Evolutionary conservation across 2,329 filamentous ascomycete species (phyloP).

Genomic region (Monilinia vaccinii-corymbosi): DNA sequence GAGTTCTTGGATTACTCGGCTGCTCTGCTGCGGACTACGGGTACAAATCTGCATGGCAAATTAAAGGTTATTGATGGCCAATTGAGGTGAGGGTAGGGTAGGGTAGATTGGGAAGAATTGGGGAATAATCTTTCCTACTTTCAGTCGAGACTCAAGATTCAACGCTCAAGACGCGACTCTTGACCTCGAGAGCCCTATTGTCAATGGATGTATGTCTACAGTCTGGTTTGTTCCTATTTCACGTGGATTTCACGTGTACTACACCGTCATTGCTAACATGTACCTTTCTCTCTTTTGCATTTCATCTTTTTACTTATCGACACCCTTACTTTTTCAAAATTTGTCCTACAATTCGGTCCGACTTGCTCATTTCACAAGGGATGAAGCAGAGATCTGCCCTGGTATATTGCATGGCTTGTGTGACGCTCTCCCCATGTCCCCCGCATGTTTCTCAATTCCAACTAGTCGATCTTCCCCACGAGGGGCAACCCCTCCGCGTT

Average conservation of each 20-base stretch:
- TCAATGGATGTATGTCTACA: background rate
- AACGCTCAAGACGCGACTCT: background rate
- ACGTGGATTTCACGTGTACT: background rate
- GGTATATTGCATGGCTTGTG: background rate
- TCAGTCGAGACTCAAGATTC: too few species aligned
- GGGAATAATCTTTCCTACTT: background rate
- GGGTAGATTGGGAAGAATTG: background rate
- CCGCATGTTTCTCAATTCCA: slow-evolving; percentile 6
- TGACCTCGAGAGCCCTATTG: background rate
- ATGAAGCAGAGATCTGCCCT: background rate
- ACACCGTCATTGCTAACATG: too few species aligned
- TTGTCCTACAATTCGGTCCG: slow-evolving; percentile 9
- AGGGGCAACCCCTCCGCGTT: slow-evolving; percentile 1
- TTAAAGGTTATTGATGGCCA: background rate
- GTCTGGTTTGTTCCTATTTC: background rate
- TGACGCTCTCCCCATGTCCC: slow-evolving; percentile 3
- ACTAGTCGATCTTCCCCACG: slow-evolving; percentile 8
- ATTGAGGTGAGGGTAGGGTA: too few species aligned
- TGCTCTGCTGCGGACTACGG: background rate
- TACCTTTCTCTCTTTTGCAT: background rate
- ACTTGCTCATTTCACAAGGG: slow-evolving; percentile 6
- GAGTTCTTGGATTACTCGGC: background rate
- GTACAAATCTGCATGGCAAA: background rate
- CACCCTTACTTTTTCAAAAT: background rate
- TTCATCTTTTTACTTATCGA: background rate